Percentiles rank a stretch among this genome's conserved stretches.
These are phyloP conservation scores for Arachis hypogaea DNA, from an alignment of 306 rosid species.

Conservation along the genomic window DNA sequence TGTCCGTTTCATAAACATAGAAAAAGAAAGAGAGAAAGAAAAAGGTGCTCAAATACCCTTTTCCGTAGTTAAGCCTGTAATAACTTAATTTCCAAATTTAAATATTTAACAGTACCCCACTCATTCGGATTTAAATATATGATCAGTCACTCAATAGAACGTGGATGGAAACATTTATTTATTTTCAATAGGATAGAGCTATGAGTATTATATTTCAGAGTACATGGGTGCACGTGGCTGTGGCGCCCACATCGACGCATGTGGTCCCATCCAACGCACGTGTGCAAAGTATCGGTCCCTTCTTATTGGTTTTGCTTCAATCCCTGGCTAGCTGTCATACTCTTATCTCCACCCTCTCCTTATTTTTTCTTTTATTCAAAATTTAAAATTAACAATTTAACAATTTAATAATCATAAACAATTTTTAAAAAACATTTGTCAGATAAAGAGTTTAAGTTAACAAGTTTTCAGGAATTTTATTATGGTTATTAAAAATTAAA, in stretches of 20 bases:
- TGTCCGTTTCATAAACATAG: neutral
- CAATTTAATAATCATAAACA: too few relatives aligned
- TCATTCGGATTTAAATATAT: neutral
- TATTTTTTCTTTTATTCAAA: neutral
- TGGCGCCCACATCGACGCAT: conserved; percentile 45
- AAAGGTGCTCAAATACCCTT: neutral
- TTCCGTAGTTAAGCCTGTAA: too few relatives aligned
- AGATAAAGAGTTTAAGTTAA: too few relatives aligned
- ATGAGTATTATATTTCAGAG: neutral
- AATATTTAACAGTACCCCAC: neutral
- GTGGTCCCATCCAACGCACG: conserved; percentile 45
- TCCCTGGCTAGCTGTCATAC: conserved; percentile 34
- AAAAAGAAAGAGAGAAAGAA: neutral
- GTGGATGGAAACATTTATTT: neutral
- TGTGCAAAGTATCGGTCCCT: conserved; percentile 40
- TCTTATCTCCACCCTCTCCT: conserved; percentile 4
- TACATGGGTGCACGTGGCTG: conserved; percentile 17
- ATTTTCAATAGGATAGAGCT: neutral
- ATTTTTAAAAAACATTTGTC: too few relatives aligned
- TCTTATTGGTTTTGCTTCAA: conserved; percentile 12
- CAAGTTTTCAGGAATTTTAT: too few relatives aligned
- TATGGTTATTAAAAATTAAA: too few relatives aligned
- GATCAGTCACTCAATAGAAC: neutral
- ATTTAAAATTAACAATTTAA: too few relatives aligned
- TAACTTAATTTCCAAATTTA: too few relatives aligned